Percentiles rank a stretch among this genome's conserved stretches.
Evolutionary conservation across 352 stramenopile species (phyloP).

Genomic region (Pythium coloratum): DNA sequence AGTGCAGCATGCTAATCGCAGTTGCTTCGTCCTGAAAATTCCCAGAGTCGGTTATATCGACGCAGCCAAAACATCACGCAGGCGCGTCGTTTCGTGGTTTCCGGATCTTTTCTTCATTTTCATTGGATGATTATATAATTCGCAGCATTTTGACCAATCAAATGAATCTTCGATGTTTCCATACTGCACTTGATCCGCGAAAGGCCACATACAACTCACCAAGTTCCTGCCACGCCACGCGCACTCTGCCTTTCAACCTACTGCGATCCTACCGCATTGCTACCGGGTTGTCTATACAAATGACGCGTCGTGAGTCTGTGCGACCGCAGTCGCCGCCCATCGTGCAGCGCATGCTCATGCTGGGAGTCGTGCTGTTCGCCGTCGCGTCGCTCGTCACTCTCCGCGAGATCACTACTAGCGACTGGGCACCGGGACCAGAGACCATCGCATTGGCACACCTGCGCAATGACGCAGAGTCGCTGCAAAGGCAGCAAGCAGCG

Average conservation of each 20-base stretch:
- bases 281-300: background rate
- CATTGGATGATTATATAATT: conserved; percentile 4
- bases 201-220: background rate
- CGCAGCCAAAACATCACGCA: background rate
- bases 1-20: background rate
- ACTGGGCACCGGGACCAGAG: conserved; percentile 12
- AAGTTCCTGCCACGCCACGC: background rate
- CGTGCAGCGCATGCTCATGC: conserved; percentile 16
- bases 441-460: background rate
- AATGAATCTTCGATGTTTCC: background rate
- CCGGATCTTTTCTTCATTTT: conserved; percentile 10
- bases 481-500: background rate
- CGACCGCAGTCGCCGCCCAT: conserved; percentile 7
- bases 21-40: background rate
- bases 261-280: conserved; percentile 4
- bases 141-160: conserved; percentile 6
- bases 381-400: conserved; percentile 19
- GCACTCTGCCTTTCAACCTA: background rate
- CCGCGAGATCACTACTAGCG: conserved; percentile 6
- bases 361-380: conserved; percentile 12
- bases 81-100: conserved; percentile 16
- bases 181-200: background rate
- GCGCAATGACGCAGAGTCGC: background rate
- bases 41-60: conserved; percentile 2
- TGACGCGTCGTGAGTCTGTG: conserved; percentile 7